Base-by-base conservation (phyloP, 306 rosid genomes). In the Fagus sylvatica region DNA sequence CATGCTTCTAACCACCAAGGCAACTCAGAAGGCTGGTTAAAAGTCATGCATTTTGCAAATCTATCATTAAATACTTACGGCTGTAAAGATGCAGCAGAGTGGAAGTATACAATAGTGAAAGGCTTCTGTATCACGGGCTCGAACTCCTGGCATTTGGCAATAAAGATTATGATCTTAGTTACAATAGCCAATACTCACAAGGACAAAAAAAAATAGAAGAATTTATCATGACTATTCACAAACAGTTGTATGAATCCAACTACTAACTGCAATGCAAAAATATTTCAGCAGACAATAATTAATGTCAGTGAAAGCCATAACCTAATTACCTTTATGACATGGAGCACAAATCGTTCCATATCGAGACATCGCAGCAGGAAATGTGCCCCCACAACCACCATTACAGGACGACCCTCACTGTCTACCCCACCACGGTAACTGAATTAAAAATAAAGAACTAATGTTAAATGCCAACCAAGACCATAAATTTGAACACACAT, bases 351-450 rank as follows among this genome's bases (percentile, higher is more conserved):
- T 16, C 96, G 94, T 77, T 96, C 99, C 79, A 96, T 84, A 86
- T 95, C 98, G 79, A 93, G 99, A 81, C 99, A 96, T 49, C 97
- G 89, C 69, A 93, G 89, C 77, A 96, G 90, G 86, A 96, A 91
- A 83, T 96, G 99, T 55, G 99, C 99, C 74, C 99, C 99, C 60
- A 93, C 98, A 81, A 96, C 91, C 76, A 93, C 99, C 94, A 96
- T 91, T 49, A 96, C 91, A 7, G 99, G 97, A 77, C 83, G 93
- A 78, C 99, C 99, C 71, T 96, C 99, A 41, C 96, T 87, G 71
- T 96, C 99, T 64, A 96, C 98, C 68, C 99, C 99, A 74, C 98
- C 98, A 22, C 97, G 99, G 76, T 93, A 96, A 59, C 99, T 96
- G 91, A 84, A 81, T 79, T 53, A 62, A n/a, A 71, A 78, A 51